Base-by-base conservation (phyloP, 345 rosid species). In the Linum tenue region DNA sequence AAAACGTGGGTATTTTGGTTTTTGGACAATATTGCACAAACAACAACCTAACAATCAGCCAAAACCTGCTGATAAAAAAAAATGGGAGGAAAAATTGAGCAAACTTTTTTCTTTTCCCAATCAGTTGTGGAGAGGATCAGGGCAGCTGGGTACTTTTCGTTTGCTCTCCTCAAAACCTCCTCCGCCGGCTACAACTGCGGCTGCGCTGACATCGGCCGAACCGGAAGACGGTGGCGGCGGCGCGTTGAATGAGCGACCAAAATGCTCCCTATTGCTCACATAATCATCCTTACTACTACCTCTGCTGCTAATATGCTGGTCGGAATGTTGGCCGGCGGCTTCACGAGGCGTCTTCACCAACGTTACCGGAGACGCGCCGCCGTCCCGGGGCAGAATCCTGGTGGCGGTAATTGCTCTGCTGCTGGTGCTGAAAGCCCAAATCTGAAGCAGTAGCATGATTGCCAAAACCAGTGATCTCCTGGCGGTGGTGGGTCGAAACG, bases 51-150 rank as follows among this genome's bases (percentile, higher is more conserved):
- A 22, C 16, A 31, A 37, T 37, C 31, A 36, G 10, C 12, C 57
- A 22, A 37, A 51, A 0, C 39, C 50, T 22, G 31, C 31, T 22
- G 31, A 22, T 56, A 53, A 7, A 48, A 56, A 37, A 53, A 38
- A 63, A 9, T 37, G 41, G 63, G 9, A 41, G 44, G 9, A 63
- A 71, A 67, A 71, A 67, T 67, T 53, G 57, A 66, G 42, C 64
- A 66, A 56, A 41, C 6, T 4, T 41, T 41, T 41, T 41, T 22
- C 1, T 1, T 43, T 43, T 43, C 67, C 76, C 51, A 55, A 67
- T 86, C 86, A 85, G 84, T 89, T 89, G 74, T 89, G 96, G 74
- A 89, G 85, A 80, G 94, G 96, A 81, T 89, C 96, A 77, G 96
- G 96, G 78, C 96, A 85, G 68, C 91, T 89, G 82, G 91, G 91